Evolutionary conservation across 2,329 filamentous ascomycete genomes (phyloP).

Genomic region (Aureobasidium zeae): DNA sequence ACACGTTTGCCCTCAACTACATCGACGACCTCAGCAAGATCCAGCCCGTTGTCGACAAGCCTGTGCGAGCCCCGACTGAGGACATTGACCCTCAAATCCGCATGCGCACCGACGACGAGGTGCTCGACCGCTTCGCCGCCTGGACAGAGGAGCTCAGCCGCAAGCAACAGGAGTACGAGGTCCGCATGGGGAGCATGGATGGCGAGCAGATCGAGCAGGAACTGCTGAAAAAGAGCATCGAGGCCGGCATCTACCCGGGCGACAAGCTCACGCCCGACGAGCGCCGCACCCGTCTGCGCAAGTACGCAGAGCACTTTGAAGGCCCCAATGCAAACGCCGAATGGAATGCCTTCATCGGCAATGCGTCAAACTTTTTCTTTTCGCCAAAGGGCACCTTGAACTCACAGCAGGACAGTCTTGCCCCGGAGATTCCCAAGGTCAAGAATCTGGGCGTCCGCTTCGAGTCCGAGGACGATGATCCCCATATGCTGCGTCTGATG

Average conservation of each 20-base stretch:
- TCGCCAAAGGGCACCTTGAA: slow-evolving; percentile 40
- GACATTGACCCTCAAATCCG: slow-evolving; percentile 48
- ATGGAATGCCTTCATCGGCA: slow-evolving; percentile 36
- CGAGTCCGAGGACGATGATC: slow-evolving; percentile 34
- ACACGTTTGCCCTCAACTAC: slow-evolving; percentile 64
- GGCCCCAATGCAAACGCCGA: slow-evolving; percentile 32
- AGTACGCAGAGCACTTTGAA: slow-evolving; percentile 29
- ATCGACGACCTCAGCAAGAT: slow-evolving; percentile 74
- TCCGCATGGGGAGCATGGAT: slow-evolving; percentile 30
- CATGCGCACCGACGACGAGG: slow-evolving; percentile 55
- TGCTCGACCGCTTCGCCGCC: slow-evolving; percentile 47
- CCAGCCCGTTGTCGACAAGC: slow-evolving; percentile 69
- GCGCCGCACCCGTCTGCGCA: slow-evolving; percentile 13
- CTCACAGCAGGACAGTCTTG: slow-evolving; percentile 36
- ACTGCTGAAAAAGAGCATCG: slow-evolving; percentile 16
- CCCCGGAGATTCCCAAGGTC: slow-evolving; percentile 43
- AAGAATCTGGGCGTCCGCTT: slow-evolving; percentile 31
- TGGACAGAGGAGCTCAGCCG: slow-evolving; percentile 21
- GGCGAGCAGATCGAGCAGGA: slow-evolving; percentile 24
- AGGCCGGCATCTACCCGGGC: slow-evolving; percentile 17
- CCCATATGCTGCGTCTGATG: slow-evolving; percentile 43
- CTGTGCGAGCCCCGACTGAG: slow-evolving; percentile 33
- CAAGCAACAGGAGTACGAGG: slow-evolving; percentile 22
- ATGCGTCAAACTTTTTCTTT: slow-evolving; percentile 39
- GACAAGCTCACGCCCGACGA: slow-evolving; percentile 23